These are phyloP conservation scores for Lactarius vividus DNA, from an alignment of 768 basidiomycete genomes.

Conservation along the genomic window DNA sequence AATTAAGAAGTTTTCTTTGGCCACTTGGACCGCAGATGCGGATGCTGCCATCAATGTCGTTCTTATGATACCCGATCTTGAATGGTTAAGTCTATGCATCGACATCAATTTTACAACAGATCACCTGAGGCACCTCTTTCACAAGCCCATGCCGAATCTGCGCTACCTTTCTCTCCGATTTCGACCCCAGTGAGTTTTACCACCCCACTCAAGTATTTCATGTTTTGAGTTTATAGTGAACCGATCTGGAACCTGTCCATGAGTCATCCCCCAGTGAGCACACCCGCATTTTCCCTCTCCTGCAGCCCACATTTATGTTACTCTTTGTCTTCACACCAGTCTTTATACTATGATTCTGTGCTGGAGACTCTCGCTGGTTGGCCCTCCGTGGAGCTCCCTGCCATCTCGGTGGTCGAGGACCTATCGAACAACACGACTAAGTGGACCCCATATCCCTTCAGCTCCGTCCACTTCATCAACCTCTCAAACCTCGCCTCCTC, in stretches of 20 bases:
- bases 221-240: conserved; percentile 42
- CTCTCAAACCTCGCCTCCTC: conserved; percentile 50
- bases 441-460: conserved; percentile 83
- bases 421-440: conserved; percentile 31
- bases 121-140: conserved; percentile 69
- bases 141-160: conserved; percentile 47
- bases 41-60: conserved; percentile 68
- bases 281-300: conserved; percentile 43
- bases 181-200: conserved; percentile 66
- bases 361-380: conserved; percentile 64
- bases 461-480: conserved; percentile 70
- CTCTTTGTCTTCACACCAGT: conserved; percentile 33
- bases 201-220: too few species aligned
- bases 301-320: too few species aligned
- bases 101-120: conserved; percentile 76
- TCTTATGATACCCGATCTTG: conserved; percentile 37
- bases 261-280: conserved; percentile 43
- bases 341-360: conserved; percentile 80
- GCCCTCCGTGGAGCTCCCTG: conserved; percentile 45
- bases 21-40: conserved; percentile 45
- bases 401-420: conserved; percentile 60
- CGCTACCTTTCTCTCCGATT: conserved; percentile 64
- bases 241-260: too few species aligned
- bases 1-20: conserved; percentile 44
- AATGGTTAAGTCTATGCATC: conserved; percentile 57